Evolutionary conservation across 2,329 filamentous ascomycete species (phyloP), one percentile per base, ranked within the genome.

Genomic region (Exophiala viscosa): DNA sequence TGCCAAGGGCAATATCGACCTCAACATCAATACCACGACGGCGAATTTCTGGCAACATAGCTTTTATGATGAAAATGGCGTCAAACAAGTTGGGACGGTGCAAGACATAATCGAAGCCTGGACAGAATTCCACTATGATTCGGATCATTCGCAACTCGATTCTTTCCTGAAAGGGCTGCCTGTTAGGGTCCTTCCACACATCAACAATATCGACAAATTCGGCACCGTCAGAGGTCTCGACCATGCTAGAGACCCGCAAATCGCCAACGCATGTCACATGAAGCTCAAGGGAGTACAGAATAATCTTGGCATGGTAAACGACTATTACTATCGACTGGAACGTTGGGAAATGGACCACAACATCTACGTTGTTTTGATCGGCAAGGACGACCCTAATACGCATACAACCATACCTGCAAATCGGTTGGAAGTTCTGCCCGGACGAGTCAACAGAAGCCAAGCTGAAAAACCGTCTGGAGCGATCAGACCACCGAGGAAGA

Each of bases 1-100:
- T n/a, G 17, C n/a, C 3, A 2, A 2, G 2, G 45, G 45, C 1
- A 6, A 15, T 8, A 8, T 48, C 2, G n/a, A 48, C 14, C 38
- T 52, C 20, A 52, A 52, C n/a, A 35, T 52, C 11, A 52, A 52
- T 38, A 43, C 44, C 9, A 23, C 38, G 2, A 48, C 50, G n/a
- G 43, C 33, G 5, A n/a, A 5, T 11, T 52, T 48, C 31, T 47
- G 48, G 23, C 8, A 38, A n/a, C 15, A 8, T n/a, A 17, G 34
- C 5, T 9, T 28, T 5, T 5, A 28, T 28, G 23, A 7, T 28
- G 23, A 7, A 7, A 28, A 28, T 28, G 23, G 23, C 8, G 23
- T 28, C 23, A 28, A 28, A 7, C 5, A 8, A 13, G 6, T 10
- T 15, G 45, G 18, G 9, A 47, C 9, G 2, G 15, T 52, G 5